Conservation (phyloP, 768 basidiomycete species). For the Cystofilobasidium macerans region DNA sequence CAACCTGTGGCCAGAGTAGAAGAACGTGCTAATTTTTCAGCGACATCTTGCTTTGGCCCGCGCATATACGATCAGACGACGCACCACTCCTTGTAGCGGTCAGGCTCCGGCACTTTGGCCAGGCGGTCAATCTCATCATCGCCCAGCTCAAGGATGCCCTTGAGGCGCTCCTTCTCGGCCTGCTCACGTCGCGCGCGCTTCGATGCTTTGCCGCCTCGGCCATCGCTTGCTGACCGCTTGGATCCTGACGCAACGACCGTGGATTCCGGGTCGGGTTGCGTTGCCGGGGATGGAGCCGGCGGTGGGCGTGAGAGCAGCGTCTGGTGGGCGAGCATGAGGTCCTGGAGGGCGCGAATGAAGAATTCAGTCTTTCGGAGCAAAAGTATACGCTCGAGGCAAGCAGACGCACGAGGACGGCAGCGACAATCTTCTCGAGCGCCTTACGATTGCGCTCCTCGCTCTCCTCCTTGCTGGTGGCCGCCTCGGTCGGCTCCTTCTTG, state of each 20-base stretch:
- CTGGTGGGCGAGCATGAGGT: slow-evolving; percentile 1
- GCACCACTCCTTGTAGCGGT: slow-evolving; percentile 1
- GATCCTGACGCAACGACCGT: too few species aligned
- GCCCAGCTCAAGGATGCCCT: background rate
- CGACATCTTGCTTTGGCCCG: background rate
- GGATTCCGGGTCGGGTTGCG: background rate
- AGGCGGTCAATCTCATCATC: background rate
- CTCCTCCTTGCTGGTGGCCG: background rate
- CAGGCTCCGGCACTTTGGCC: background rate
- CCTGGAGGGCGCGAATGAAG: background rate
- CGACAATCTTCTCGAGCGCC: slow-evolving; percentile 2
- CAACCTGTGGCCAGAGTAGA: background rate
- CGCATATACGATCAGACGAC: background rate
- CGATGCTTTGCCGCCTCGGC: background rate
- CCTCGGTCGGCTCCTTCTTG: too few species aligned
- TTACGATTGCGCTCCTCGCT: background rate
- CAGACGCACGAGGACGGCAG: background rate
- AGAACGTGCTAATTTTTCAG: background rate
- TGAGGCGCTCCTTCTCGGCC: background rate
- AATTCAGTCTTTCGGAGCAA: background rate
- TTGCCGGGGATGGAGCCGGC: background rate
- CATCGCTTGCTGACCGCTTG: background rate
- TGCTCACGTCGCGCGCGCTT: background rate
- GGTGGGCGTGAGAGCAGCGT: background rate
- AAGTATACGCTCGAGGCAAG: background rate